Conservation (phyloP, 306 rosid genomes). For the Aeschynomene evenia region DNA sequence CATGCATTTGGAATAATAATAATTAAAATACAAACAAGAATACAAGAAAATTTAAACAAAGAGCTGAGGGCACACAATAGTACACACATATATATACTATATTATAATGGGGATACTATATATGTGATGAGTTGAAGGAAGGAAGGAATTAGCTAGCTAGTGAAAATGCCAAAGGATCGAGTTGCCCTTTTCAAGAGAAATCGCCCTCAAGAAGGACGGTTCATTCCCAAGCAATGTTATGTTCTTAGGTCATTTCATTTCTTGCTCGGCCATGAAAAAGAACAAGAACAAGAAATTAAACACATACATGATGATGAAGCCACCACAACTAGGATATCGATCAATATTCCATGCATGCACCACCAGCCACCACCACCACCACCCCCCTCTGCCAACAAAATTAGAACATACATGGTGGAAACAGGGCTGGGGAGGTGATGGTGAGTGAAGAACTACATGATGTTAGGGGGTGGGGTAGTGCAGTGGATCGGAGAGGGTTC, state of each 20-base stretch:
- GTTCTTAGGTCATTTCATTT: conserved; percentile 12
- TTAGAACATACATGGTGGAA: background rate
- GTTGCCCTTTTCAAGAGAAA: conserved; percentile 75
- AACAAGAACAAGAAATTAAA: too few species aligned
- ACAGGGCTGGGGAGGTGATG: conserved; percentile 28
- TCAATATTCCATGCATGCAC: conserved; percentile 13
- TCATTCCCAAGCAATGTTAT: conserved; percentile 37
- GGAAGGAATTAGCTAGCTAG: too few species aligned
- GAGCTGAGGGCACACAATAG: background rate
- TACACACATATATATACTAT: background rate
- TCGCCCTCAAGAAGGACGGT: conserved; percentile 45
- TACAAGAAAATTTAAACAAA: background rate
- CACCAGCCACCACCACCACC: conserved; percentile 16
- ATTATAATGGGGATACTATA: background rate
- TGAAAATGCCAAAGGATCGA: conserved; percentile 85
- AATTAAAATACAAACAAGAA: background rate
- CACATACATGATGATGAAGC: too few species aligned
- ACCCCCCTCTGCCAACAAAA: conserved; percentile 21
- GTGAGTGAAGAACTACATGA: background rate
- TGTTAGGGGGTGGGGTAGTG: conserved; percentile 30
- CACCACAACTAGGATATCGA: too few species aligned
- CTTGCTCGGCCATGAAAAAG: background rate
- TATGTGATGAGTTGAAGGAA: conserved; percentile 24
- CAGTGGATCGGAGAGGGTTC: conserved; percentile 54
- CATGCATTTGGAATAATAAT: conserved; percentile 9